Evolutionary conservation across 768 basidiomycete species (phyloP).

Genomic region (Phlebiopsis gigantea): DNA sequence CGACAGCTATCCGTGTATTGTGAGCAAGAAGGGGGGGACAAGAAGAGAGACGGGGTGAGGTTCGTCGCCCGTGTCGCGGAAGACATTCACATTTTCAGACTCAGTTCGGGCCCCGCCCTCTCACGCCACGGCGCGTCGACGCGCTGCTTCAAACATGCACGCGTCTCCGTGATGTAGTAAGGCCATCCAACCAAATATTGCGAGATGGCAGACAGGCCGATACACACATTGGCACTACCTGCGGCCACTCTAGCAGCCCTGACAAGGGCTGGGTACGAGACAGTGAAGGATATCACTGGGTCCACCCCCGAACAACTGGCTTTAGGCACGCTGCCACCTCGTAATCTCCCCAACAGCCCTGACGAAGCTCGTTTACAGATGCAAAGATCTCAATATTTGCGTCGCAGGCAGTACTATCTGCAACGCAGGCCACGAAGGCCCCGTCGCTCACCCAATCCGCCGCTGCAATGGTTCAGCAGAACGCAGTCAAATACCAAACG

Average conservation of each 20-base stretch:
- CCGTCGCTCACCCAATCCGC: conserved; percentile 50
- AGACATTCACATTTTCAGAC: neutral
- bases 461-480: conserved; percentile 34
- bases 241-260: conserved; percentile 34
- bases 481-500: conserved; percentile 32
- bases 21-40: neutral
- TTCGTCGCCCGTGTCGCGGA: neutral
- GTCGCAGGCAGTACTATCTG: conserved; percentile 41
- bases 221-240: conserved; percentile 5
- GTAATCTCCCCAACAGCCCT: neutral
- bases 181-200: no score
- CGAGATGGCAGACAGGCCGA: neutral
- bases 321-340: conserved; percentile 33
- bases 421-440: conserved; percentile 29
- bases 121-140: neutral
- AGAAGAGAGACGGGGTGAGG: neutral
- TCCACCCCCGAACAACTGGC: conserved; percentile 42
- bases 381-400: conserved; percentile 41
- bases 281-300: conserved; percentile 43
- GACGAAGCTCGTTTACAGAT: conserved; percentile 32
- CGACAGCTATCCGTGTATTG: neutral
- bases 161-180: no score
- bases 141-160: no score
- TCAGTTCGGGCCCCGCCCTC: neutral
- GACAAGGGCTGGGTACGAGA: conserved; percentile 52